phyloP scores from a whole-genome alignment of 371 early-diverging fungal species.

The Syncephalastrum racemosum region DNA sequence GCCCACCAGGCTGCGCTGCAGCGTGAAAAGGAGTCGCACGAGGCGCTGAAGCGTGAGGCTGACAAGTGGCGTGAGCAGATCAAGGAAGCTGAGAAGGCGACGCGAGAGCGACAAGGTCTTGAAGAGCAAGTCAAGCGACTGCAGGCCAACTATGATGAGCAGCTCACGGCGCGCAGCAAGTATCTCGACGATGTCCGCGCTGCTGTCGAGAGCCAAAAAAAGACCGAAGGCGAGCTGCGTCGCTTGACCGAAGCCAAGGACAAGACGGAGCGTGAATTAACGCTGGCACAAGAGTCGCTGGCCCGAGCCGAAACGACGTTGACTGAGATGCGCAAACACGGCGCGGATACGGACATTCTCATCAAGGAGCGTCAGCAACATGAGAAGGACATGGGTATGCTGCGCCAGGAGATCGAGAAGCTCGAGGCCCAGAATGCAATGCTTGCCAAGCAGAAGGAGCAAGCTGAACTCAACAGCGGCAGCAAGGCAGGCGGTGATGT shows the following conservation, averaged over 20 bases:
- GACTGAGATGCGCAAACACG: conserved; percentile 18
- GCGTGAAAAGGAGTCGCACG: conserved; percentile 31
- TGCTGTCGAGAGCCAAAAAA: conserved; percentile 46
- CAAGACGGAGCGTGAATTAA: conserved; percentile 37
- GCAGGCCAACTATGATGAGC: conserved; percentile 37
- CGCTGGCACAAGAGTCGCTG: conserved; percentile 21
- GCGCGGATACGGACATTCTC: conserved; percentile 27
- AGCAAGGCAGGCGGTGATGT: conserved; percentile 31
- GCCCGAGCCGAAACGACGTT: conserved; percentile 20
- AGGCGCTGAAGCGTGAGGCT: conserved; percentile 33
- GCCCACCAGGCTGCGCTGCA: conserved; percentile 30
- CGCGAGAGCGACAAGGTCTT: conserved; percentile 33
- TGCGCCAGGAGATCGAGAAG: conserved; percentile 36
- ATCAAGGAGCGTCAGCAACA: conserved; percentile 31
- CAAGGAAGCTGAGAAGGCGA: conserved; percentile 42
- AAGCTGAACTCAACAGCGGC: conserved; percentile 37
- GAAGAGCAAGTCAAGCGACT: conserved; percentile 36
- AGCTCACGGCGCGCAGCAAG: conserved; percentile 32
- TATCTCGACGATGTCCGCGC: conserved; percentile 37
- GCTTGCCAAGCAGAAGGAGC: conserved; percentile 49
- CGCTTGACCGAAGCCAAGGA: conserved; percentile 42
- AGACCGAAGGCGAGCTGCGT: conserved; percentile 44
- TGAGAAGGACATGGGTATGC: conserved; percentile 28
- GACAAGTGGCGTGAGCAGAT: conserved; percentile 35
- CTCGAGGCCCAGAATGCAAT: conserved; percentile 40